phyloP scores from a whole-genome alignment of 1,139 yeast genomes.

The Hanseniaspora sp. region DNA sequence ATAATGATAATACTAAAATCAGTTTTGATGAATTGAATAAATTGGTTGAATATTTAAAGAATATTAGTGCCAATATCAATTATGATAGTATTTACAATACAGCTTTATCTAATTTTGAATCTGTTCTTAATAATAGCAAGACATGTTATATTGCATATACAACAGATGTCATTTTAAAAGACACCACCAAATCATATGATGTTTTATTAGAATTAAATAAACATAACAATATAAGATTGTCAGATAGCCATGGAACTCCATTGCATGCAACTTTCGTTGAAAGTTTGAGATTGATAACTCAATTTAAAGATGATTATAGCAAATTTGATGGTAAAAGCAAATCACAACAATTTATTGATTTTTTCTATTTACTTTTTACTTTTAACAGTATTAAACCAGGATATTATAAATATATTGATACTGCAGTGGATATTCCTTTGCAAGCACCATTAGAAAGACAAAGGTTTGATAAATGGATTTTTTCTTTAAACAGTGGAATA shows the following conservation, averaged over 20 bases:
- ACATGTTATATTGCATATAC: constrained; percentile 52
- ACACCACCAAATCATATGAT: constrained; percentile 48
- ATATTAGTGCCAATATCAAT: constrained; percentile 30
- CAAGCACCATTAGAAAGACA: constrained; percentile 14
- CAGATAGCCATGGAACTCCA: constrained; percentile 18
- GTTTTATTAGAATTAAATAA: constrained; percentile 33
- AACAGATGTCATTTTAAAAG: constrained; percentile 57
- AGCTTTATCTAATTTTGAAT: constrained; percentile 19
- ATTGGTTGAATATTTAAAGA: constrained; percentile 39
- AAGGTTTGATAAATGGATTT: constrained; percentile 6
- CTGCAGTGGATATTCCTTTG: constrained; percentile 22
- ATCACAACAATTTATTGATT: constrained; percentile 58
- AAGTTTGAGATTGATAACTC: constrained; percentile 23
- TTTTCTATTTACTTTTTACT: constrained; percentile 74
- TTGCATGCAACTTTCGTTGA: constrained; percentile 21
- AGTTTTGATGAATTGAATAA: constrained; percentile 37
- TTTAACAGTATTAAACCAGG: constrained; percentile 52
- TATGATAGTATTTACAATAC: constrained; percentile 7
- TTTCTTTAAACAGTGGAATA: constrained; percentile 11
- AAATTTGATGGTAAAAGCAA: constrained; percentile 34
- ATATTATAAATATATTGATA: constrained; percentile 27
- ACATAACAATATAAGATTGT: constrained; percentile 27
- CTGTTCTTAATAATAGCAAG: constrained; percentile 18
- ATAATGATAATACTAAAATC: constrained; percentile 29
- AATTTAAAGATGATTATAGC: constrained; percentile 15